Base-by-base conservation (phyloP, 179 eudicot genomes). In the Spinacia oleracea region DNA sequence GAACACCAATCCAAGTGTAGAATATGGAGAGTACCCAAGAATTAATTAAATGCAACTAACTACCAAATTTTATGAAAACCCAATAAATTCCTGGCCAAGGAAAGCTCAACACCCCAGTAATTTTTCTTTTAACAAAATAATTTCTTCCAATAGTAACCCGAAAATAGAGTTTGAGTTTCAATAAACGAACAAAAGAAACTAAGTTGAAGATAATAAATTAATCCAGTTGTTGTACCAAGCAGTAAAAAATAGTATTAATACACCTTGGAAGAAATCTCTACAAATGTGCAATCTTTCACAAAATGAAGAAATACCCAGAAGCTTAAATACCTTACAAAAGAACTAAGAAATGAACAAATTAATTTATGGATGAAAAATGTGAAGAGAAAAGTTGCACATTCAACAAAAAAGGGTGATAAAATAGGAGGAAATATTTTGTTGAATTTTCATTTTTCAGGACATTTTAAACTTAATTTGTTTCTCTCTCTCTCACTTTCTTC, bases 61-160 rank as follows among this genome's bases (percentile, higher is more conserved):
- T 68, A 82, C 81, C 77, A 82, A 73, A 45, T 82, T 78, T 38
- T 43, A 67, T 70, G 64, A 68, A 75, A 70, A 75, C 82, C 85
- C 82, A 83, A 79, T 70, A 83, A 83, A 70, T 70, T 62, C 85
- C 79, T 65, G 76, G 74, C 85, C 76, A 76, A 53, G 79, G 42
- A 48, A 55, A 72, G 78, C 82, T 80, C 73, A 78, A 85, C 79
- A 81, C 69, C 83, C 85, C 84, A 79, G 84, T 58, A 76, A 76
- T 5, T 67, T 38, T 38, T 38, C 40, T 38, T 38, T 38, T 3
- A 38, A 69, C 51, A 69, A 46, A 71, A 53, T 25, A 12, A 48
- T 48, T 14, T 20, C 53, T 14, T 9, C 53, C 53, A 48, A 48
- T 16, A 48, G 53, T 16, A 48, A 48, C 51, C 14, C 15, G 51